A percentile compares a stretch with the other conserved stretches of the same genome.
These are phyloP conservation scores for Chaetomiaceae sp. DNA, from an alignment of 2,329 filamentous ascomycete genomes.

Conservation along the genomic window DNA sequence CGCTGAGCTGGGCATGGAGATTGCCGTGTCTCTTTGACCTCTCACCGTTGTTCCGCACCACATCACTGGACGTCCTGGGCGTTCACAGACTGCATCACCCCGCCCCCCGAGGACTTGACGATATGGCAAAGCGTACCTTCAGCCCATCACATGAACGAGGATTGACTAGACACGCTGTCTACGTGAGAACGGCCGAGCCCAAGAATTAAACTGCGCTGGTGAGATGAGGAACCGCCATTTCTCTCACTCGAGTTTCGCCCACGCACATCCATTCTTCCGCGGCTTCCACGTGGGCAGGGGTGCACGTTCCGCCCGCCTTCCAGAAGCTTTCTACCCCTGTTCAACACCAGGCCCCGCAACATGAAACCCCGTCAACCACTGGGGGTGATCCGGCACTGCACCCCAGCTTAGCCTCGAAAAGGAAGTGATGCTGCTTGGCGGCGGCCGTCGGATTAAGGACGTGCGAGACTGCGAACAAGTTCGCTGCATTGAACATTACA, in stretches of 20 bases:
- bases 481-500: no score
- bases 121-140: constrained; percentile 4
- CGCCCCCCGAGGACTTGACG: neutral
- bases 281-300: constrained; percentile 18
- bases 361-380: neutral
- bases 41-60: neutral
- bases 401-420: constrained; percentile 20
- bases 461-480: no score
- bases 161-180: no score
- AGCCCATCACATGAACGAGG: constrained; percentile 4
- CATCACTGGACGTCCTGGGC: neutral
- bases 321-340: constrained; percentile 16
- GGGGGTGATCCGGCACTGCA: no score
- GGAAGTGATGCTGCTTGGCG: constrained; percentile 17
- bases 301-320: constrained; percentile 6
- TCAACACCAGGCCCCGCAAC: neutral
- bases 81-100: neutral
- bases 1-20: constrained; percentile 10
- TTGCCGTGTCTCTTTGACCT: constrained; percentile 12
- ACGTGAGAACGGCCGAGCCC: neutral
- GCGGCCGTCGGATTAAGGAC: no score
- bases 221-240: neutral
- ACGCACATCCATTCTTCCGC: constrained; percentile 15
- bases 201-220: no score
- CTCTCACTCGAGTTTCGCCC: neutral